A percentile compares a stretch with the other conserved stretches of the same genome.
These are phyloP conservation scores for Neocallimastix lanati DNA, from an alignment of 192 early-diverging fungal species.

Conservation along the genomic window DNA sequence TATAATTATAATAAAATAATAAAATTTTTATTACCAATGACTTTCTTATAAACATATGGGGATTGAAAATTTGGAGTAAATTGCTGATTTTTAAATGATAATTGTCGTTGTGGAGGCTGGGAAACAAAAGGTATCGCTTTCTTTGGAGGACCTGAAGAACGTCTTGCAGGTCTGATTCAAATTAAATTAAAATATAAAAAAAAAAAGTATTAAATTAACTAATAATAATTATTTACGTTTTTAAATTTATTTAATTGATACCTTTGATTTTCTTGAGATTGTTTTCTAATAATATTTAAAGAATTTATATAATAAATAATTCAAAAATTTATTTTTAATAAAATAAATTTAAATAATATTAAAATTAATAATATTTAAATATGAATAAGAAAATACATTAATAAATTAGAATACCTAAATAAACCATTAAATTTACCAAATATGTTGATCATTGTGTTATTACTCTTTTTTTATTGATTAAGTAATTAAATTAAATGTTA, in stretches of 20 bases:
- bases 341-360: too few species aligned
- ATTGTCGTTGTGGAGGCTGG: neutral
- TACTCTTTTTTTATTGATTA: neutral
- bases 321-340: too few species aligned
- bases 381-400: too few species aligned
- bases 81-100: neutral
- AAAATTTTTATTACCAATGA: too few species aligned
- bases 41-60: neutral
- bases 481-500: too few species aligned
- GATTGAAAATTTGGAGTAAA: neutral
- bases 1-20: too few species aligned
- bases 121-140: neutral
- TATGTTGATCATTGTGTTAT: neutral
- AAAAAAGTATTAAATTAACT: too few species aligned
- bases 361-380: too few species aligned
- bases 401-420: neutral
- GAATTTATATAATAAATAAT: too few species aligned
- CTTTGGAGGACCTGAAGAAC: neutral
- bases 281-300: neutral
- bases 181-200: too few species aligned
- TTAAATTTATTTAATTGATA: neutral
- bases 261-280: neutral
- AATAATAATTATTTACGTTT: too few species aligned
- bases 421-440: neutral
- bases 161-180: neutral